phyloP scores from a whole-genome alignment of 208 protist genomes.

The Novymonas esmeraldas region DNA sequence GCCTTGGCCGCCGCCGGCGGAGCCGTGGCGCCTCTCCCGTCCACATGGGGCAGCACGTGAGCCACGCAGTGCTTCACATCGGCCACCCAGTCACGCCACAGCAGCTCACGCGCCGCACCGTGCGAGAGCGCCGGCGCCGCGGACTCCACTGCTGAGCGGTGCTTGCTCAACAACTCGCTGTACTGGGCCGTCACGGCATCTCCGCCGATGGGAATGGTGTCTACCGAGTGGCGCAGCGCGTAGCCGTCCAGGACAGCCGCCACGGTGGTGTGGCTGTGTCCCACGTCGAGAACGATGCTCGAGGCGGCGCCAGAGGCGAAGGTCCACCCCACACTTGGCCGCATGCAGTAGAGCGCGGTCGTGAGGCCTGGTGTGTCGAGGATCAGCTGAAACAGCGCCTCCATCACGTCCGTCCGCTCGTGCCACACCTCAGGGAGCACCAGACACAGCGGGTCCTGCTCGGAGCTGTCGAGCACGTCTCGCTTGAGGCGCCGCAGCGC shows the following conservation, averaged over 20 bases:
- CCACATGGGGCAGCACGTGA: conserved; percentile 17
- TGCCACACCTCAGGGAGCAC: conserved; percentile 84
- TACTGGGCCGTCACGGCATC: conserved; percentile 58
- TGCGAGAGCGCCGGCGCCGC: conserved; percentile 18
- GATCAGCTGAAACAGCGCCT: conserved; percentile 49
- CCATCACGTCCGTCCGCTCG: conserved; percentile 60
- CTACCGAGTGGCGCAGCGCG: conserved; percentile 63
- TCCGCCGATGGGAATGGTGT: conserved; percentile 52
- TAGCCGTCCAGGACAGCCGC: conserved; percentile 86
- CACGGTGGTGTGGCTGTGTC: conserved; percentile 74
- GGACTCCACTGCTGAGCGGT: conserved; percentile 27
- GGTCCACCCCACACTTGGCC: conserved; percentile 78
- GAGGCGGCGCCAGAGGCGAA: conserved; percentile 64
- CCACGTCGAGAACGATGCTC: conserved; percentile 79
- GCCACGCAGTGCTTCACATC: conserved; percentile 44
- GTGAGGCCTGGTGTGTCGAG: conserved; percentile 60
- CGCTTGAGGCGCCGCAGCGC: conserved; percentile 50
- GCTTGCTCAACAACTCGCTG: conserved; percentile 22
- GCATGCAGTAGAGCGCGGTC: conserved; percentile 69
- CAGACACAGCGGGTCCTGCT: conserved; percentile 73
- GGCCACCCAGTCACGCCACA: conserved; percentile 32
- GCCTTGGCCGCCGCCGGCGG: neutral
- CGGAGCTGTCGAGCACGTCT: conserved; percentile 44
- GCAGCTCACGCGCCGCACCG: conserved; percentile 5
- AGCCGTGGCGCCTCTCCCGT: neutral